Conservation (phyloP, 257 asterid species). For the Primulina huaijiensis region DNA sequence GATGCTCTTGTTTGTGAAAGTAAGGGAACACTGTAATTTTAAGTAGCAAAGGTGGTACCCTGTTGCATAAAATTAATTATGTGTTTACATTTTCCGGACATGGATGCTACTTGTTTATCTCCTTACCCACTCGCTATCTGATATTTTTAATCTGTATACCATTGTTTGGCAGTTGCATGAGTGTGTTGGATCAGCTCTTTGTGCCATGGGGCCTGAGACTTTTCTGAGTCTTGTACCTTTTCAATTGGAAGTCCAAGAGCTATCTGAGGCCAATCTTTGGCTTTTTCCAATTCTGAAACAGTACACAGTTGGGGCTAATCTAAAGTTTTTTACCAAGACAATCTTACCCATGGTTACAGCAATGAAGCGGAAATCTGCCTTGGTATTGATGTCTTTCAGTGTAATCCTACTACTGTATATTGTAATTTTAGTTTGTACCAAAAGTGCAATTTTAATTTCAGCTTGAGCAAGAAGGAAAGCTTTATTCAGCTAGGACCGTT, state of each 20-base stretch:
- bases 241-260: slow-evolving; percentile 57
- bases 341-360: slow-evolving; percentile 49
- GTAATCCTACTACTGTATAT: neutral
- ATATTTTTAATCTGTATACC: slow-evolving; percentile 14
- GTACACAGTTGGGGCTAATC: slow-evolving; percentile 63
- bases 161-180: slow-evolving; percentile 71
- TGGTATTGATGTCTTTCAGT: slow-evolving; percentile 43
- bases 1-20: slow-evolving; percentile 14
- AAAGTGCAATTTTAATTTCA: slow-evolving; percentile 32
- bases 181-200: slow-evolving; percentile 84
- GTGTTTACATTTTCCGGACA: neutral
- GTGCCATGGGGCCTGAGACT: slow-evolving; percentile 86
- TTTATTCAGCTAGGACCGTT: slow-evolving; percentile 55
- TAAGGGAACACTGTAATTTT: neutral
- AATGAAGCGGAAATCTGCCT: slow-evolving; percentile 63
- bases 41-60: neutral
- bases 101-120: neutral
- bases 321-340: slow-evolving; percentile 62
- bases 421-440: slow-evolving; percentile 17
- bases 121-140: slow-evolving; percentile 12
- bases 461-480: slow-evolving; percentile 69
- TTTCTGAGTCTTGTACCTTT: slow-evolving; percentile 72
- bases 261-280: slow-evolving; percentile 83
- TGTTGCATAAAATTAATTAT: neutral
- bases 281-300: slow-evolving; percentile 86